Percentiles rank a stretch among this genome's conserved stretches.
phyloP scores from a whole-genome alignment of 345 rosid species.

The Eutrema heterophyllum region DNA sequence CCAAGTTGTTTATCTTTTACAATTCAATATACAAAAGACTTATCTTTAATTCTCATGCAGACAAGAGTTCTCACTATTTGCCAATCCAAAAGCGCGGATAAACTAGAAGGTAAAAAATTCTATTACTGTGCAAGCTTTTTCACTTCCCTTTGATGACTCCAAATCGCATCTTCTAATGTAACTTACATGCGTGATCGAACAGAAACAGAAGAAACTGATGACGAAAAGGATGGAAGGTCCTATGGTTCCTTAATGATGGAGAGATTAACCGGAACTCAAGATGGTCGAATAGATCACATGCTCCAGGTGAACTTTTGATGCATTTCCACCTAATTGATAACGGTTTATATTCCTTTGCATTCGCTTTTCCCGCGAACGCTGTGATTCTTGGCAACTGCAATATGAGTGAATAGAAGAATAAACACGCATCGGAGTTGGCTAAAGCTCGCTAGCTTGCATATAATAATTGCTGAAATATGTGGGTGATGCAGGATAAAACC shows the following conservation, averaged over 20 bases:
- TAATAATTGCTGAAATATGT: not conserved
- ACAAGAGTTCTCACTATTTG: slow-evolving; percentile 71
- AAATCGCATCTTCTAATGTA: not conserved
- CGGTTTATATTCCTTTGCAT: not conserved
- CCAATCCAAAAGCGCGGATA: slow-evolving; percentile 57
- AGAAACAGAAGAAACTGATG: slow-evolving; percentile 43
- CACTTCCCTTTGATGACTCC: not conserved
- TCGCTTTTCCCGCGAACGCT: not conserved
- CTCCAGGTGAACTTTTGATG: slow-evolving; percentile 63
- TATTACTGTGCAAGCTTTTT: not conserved
- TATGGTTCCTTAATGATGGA: slow-evolving; percentile 87
- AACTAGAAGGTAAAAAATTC: slow-evolving; percentile 49
- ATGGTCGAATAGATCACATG: slow-evolving; percentile 83
- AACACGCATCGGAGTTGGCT: not conserved
- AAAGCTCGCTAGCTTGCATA: not conserved
- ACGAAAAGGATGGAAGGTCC: slow-evolving; percentile 50
- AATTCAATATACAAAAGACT: slow-evolving; percentile 1
- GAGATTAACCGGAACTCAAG: slow-evolving; percentile 70
- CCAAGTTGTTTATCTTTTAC: slow-evolving; percentile 1
- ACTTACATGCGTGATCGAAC: slow-evolving; percentile 24
- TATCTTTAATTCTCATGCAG: slow-evolving; percentile 36
- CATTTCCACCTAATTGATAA: not conserved
- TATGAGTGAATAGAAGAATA: not conserved
- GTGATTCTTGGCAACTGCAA: not conserved
- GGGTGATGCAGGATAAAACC: slow-evolving; percentile 71